These are phyloP conservation scores for Asterophora parasitica DNA, from an alignment of 768 basidiomycete genomes.

Conservation along the genomic window DNA sequence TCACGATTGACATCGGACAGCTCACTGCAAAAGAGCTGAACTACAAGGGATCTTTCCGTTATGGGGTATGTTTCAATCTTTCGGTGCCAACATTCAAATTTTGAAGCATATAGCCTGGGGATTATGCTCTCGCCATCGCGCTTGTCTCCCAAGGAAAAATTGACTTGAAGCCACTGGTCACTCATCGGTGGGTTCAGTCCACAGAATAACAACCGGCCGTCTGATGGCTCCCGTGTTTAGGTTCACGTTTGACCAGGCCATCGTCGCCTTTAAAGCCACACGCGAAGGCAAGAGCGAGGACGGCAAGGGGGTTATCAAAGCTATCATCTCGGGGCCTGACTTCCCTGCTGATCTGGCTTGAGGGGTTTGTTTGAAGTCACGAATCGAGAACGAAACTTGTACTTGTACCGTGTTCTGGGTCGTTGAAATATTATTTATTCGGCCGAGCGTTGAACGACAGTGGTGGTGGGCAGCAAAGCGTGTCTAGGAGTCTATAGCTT, in stretches of 20 bases:
- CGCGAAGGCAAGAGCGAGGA: slow-evolving; percentile 76
- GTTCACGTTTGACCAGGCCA: slow-evolving; percentile 72
- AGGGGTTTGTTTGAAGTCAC: neutral
- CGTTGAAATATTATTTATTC: slow-evolving; percentile 3
- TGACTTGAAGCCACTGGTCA: slow-evolving; percentile 83
- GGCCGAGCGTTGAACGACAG: neutral
- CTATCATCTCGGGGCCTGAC: slow-evolving; percentile 80
- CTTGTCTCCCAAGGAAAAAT: slow-evolving; percentile 79
- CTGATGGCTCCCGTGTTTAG: slow-evolving; percentile 28
- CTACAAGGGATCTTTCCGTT: slow-evolving; percentile 91
- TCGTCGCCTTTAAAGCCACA: slow-evolving; percentile 78
- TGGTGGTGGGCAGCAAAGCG: no score
- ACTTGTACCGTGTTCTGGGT: slow-evolving; percentile 9
- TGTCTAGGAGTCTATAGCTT: slow-evolving; percentile 45
- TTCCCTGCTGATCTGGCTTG: slow-evolving; percentile 35
- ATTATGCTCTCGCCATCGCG: slow-evolving; percentile 81
- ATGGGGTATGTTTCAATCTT: slow-evolving; percentile 48
- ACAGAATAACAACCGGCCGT: neutral
- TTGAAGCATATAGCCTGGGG: slow-evolving; percentile 54
- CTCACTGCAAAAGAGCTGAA: slow-evolving; percentile 75
- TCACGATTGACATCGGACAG: slow-evolving; percentile 66
- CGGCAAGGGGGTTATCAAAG: slow-evolving; percentile 86
- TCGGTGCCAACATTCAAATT: neutral
- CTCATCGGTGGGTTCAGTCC: slow-evolving; percentile 57
- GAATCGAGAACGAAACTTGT: slow-evolving; percentile 4